These are phyloP conservation scores for Tardiomyces blankii DNA, from an alignment of 1,139 yeast genomes.

Conservation along the genomic window DNA sequence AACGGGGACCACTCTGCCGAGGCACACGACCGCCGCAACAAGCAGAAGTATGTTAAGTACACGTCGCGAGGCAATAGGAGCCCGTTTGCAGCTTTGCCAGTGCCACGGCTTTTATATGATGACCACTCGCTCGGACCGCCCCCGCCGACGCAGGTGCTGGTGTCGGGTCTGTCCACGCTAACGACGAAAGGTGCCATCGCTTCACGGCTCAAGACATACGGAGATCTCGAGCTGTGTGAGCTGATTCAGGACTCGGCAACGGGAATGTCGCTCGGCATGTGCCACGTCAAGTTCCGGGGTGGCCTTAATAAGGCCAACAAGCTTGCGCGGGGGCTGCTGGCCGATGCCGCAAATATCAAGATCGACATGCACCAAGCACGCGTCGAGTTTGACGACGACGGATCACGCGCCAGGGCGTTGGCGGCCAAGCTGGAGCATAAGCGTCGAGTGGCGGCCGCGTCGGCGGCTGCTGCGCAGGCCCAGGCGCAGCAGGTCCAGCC, in stretches of 20 bases:
- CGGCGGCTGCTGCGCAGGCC: constrained; percentile 6
- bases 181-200: constrained; percentile 37
- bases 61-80: constrained; percentile 21
- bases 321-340: constrained; percentile 34
- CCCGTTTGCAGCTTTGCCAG: constrained; percentile 31
- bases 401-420: constrained; percentile 17
- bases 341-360: constrained; percentile 20
- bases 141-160: constrained; percentile 59
- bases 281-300: constrained; percentile 54
- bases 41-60: background rate
- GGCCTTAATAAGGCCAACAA: constrained; percentile 29
- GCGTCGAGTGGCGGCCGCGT: constrained; percentile 9
- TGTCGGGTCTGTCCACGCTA: constrained; percentile 50
- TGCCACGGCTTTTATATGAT: constrained; percentile 45
- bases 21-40: constrained; percentile 4
- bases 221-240: constrained; percentile 46
- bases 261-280: constrained; percentile 74
- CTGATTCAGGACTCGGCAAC: constrained; percentile 60
- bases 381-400: constrained; percentile 26
- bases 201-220: constrained; percentile 50
- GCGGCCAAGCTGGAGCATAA: constrained; percentile 12
- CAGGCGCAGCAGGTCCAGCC: constrained; percentile 1
- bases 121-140: constrained; percentile 65
- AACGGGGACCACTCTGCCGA: constrained; percentile 26
- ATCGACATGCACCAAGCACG: constrained; percentile 24